A percentile compares a stretch with the other conserved stretches of the same genome.
Conservation (phyloP, 306 rosid species). For the Quercus ilex region DNA sequence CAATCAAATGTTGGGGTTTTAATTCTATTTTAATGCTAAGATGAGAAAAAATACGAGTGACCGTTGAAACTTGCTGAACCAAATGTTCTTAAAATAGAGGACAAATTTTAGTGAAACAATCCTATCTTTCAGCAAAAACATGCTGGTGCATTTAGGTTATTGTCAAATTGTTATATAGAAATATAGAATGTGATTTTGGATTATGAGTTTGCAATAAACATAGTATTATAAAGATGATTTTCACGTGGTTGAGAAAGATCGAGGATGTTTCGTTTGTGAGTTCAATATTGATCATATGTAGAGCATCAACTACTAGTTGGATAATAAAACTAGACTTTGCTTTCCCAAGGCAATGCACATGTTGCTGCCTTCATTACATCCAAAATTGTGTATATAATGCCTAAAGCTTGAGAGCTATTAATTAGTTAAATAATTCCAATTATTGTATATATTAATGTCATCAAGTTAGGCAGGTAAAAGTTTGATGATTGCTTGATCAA, state of each 20-base stretch:
- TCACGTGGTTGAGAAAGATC: constrained; percentile 17
- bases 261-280: constrained; percentile 24
- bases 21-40: not conserved
- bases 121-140: not conserved
- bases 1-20: not conserved
- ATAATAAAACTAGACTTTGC: not conserved
- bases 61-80: not conserved
- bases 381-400: constrained; percentile 2
- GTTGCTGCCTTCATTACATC: constrained; percentile 21
- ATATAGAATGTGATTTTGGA: no score
- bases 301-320: no score
- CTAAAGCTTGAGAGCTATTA: not conserved
- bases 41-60: not conserved
- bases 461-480: not conserved
- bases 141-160: not conserved
- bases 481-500: not conserved
- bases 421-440: not conserved
- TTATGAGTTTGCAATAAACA: no score
- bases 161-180: no score
- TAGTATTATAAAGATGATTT: not conserved
- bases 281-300: not conserved
- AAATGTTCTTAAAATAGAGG: not conserved
- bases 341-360: constrained; percentile 32
- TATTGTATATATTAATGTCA: not conserved
- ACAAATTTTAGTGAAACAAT: not conserved